Percentiles rank a stretch among this genome's conserved stretches.
These are phyloP conservation scores for Nectriaceae sp. DNA, from an alignment of 2,329 filamentous ascomycete species.

Conservation along the genomic window DNA sequence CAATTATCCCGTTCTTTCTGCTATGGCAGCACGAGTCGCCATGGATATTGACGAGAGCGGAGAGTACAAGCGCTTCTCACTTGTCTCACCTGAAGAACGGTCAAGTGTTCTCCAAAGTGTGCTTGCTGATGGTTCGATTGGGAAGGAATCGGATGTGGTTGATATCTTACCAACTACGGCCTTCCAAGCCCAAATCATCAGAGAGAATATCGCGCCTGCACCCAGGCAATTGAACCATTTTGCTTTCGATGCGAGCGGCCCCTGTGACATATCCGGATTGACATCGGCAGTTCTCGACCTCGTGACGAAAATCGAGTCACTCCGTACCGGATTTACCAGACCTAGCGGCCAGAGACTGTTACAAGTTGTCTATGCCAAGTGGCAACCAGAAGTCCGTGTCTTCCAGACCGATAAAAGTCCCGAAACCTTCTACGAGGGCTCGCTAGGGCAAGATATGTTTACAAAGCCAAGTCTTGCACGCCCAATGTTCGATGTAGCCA, in stretches of 20 bases:
- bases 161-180: background rate
- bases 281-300: background rate
- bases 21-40: background rate
- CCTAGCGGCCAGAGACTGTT: background rate
- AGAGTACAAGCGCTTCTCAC: background rate
- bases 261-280: background rate
- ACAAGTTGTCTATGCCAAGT: background rate
- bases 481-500: background rate
- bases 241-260: background rate
- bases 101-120: background rate
- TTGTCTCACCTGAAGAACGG: background rate
- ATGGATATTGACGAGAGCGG: background rate
- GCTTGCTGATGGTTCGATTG: background rate
- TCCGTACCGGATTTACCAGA: background rate
- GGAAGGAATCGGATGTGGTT: background rate
- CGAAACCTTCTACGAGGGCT: background rate
- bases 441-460: background rate
- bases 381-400: background rate
- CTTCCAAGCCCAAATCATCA: background rate
- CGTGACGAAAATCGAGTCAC: background rate
- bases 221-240: background rate
- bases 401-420: background rate
- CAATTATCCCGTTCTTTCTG: slow-evolving; percentile 7
- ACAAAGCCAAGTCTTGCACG: background rate
- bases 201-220: background rate